Evolutionary conservation across 805 yeast species (phyloP).

Genomic region (Ogataea wickerhamii): DNA sequence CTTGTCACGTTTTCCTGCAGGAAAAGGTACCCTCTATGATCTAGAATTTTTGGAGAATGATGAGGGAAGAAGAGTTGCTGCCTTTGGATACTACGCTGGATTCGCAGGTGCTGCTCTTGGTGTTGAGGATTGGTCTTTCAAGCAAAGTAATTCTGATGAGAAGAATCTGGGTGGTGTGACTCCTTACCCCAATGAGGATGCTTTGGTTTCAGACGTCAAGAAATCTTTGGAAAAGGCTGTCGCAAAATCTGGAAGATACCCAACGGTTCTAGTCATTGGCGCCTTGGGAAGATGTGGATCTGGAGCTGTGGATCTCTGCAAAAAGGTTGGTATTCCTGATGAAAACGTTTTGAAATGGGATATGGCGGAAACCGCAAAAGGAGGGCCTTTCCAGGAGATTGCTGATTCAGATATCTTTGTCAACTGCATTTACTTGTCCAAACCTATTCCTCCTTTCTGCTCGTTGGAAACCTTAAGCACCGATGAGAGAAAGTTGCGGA

Average conservation of each 20-base stretch:
- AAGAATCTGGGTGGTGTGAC: conserved; percentile 74
- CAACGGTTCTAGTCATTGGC: conserved; percentile 86
- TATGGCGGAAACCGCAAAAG: conserved; percentile 91
- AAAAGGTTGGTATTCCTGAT: conserved; percentile 84
- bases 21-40: conserved; percentile 88
- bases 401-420: conserved; percentile 84
- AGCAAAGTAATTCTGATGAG: conserved; percentile 64
- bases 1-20: conserved; percentile 81
- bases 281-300: conserved; percentile 99
- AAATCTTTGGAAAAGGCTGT: conserved; percentile 53
- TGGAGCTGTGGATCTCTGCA: conserved; percentile 86
- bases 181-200: conserved; percentile 79
- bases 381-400: conserved; percentile 96
- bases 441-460: conserved; percentile 91
- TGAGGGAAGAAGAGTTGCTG: conserved; percentile 97
- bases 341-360: conserved; percentile 89
- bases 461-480: conserved; percentile 63
- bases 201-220: conserved; percentile 69
- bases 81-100: conserved; percentile 99
- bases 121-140: conserved; percentile 89
- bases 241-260: conserved; percentile 59
- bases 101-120: conserved; percentile 99
- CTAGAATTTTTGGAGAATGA: conserved; percentile 92
- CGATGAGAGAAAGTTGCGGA: conserved; percentile 71
- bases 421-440: conserved; percentile 92